Evolutionary conservation across 768 basidiomycete genomes (phyloP).

Genomic region (Auricularia cornea): DNA sequence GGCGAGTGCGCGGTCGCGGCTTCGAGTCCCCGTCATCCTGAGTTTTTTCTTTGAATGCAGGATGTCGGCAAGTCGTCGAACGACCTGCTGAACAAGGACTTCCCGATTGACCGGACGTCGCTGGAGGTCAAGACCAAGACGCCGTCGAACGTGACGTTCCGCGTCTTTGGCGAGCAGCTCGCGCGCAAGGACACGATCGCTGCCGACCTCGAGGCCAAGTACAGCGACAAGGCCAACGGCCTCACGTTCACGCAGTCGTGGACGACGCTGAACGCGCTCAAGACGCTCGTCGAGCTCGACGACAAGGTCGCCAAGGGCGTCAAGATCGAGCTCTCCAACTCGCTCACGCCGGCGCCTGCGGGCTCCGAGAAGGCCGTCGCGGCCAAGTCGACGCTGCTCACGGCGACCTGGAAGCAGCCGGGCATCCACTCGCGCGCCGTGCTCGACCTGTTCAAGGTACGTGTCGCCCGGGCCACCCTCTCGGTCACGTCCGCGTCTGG

Average conservation of each 20-base stretch:
- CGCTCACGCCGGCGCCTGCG: constrained; percentile 73
- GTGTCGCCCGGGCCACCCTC: constrained; percentile 8
- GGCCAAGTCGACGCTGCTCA: constrained; percentile 71
- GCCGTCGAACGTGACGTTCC: constrained; percentile 86
- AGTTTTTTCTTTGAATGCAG: constrained; percentile 29
- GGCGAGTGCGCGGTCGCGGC: constrained; percentile 35
- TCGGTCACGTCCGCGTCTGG: neutral
- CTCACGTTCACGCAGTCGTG: constrained; percentile 91
- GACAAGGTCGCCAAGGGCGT: constrained; percentile 96
- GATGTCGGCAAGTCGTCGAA: constrained; percentile 96
- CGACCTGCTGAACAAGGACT: constrained; percentile 91
- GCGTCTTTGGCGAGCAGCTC: constrained; percentile 64
- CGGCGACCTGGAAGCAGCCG: constrained; percentile 89
- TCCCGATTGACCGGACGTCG: constrained; percentile 60
- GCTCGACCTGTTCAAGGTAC: constrained; percentile 91
- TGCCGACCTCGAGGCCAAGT: constrained; percentile 95
- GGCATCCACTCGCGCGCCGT: constrained; percentile 85
- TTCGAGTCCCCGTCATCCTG: neutral
- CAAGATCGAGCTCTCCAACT: constrained; percentile 84
- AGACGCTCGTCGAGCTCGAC: constrained; percentile 87
- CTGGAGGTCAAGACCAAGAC: constrained; percentile 88
- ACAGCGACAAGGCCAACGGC: constrained; percentile 83
- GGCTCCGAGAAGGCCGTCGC: constrained; percentile 29
- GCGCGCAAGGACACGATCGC: constrained; percentile 55
- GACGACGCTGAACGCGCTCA: constrained; percentile 91